A percentile compares a stretch with the other conserved stretches of the same genome.
Evolutionary conservation across 139 green algal species (phyloP).

Genomic region (Microglena sp.): DNA sequence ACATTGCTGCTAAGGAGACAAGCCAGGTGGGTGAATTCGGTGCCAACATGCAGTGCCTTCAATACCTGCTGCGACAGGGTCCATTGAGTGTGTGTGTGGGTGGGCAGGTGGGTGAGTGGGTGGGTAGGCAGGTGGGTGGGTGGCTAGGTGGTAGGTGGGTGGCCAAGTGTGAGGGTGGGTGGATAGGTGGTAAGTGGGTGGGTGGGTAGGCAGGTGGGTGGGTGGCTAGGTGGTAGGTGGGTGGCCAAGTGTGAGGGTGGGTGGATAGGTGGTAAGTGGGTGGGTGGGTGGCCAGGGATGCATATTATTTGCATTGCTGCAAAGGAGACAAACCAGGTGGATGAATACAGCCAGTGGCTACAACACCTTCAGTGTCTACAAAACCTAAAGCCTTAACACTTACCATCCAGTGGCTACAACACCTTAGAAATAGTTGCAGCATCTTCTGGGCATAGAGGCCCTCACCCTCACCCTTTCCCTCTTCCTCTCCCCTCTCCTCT

Average conservation of each 20-base stretch:
- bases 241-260: too few relatives aligned
- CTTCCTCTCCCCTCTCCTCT: not conserved
- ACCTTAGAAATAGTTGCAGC: too few relatives aligned
- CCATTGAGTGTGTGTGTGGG: not conserved
- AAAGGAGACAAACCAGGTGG: conserved; percentile 70
- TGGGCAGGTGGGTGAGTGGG: not conserved
- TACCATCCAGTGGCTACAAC: too few relatives aligned
- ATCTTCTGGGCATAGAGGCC: not conserved
- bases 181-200: too few relatives aligned
- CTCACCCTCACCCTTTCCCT: not conserved
- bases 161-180: not conserved
- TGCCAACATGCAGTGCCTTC: not conserved
- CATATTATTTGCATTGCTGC: too few relatives aligned
- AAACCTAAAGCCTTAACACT: too few relatives aligned
- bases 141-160: not conserved
- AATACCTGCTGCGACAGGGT: not conserved
- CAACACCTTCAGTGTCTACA: not conserved
- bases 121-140: not conserved
- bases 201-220: too few relatives aligned
- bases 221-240: too few relatives aligned
- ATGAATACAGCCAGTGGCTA: not conserved
- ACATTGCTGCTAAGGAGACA: conserved; percentile 76
- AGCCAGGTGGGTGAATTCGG: conserved; percentile 47
- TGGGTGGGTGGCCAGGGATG: too few relatives aligned
- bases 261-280: too few relatives aligned